These are phyloP conservation scores for Dothiorella sarmentorum DNA, from an alignment of 2,329 filamentous ascomycete species.

Conservation along the genomic window DNA sequence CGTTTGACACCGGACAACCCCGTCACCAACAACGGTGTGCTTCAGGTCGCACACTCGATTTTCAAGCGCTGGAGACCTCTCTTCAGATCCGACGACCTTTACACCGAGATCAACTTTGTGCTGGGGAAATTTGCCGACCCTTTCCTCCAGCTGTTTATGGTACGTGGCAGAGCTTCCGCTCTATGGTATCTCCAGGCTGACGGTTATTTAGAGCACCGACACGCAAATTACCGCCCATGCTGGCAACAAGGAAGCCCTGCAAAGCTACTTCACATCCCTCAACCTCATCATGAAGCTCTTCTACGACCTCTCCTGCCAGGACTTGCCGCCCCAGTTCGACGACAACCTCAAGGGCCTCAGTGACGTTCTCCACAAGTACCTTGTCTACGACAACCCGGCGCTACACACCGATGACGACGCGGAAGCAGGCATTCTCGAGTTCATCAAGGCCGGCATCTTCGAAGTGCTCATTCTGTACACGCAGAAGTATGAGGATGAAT, in stretches of 20 bases:
- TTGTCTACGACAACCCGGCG: constrained; percentile 81
- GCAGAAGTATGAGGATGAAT: constrained; percentile 93
- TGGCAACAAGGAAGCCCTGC: constrained; percentile 69
- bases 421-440: constrained; percentile 80
- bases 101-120: constrained; percentile 95
- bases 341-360: constrained; percentile 77
- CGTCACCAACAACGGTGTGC: constrained; percentile 84
- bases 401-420: constrained; percentile 84
- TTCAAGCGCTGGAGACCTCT: constrained; percentile 94
- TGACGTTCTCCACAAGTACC: constrained; percentile 82
- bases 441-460: constrained; percentile 89
- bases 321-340: constrained; percentile 92
- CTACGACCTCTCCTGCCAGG: constrained; percentile 96
- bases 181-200: background rate
- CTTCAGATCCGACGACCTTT: constrained; percentile 88
- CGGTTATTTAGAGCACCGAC: constrained; percentile 57
- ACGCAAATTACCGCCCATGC: constrained; percentile 68
- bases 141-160: constrained; percentile 75
- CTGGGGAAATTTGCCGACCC: constrained; percentile 77
- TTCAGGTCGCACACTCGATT: constrained; percentile 97
- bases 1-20: constrained; percentile 79
- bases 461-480: constrained; percentile 86
- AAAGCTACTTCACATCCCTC: constrained; percentile 77
- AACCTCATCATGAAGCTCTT: constrained; percentile 88
- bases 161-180: constrained; percentile 38